phyloP scores from a whole-genome alignment of 768 basidiomycete genomes.

The Leucocoprinus birnbaumii region DNA sequence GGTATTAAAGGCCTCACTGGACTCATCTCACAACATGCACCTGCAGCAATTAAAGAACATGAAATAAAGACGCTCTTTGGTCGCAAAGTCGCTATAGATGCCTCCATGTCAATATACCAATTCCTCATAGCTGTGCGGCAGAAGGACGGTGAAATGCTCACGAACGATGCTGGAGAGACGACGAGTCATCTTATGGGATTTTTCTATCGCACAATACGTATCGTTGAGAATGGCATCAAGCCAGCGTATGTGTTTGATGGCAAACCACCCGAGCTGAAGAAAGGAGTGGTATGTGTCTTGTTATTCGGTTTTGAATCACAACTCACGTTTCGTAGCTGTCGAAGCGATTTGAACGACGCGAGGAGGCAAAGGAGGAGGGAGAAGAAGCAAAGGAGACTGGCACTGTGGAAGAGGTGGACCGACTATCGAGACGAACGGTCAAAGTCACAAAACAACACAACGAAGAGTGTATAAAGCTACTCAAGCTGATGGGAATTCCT shows the following conservation, averaged over 20 bases:
- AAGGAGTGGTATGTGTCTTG: conserved; percentile 77
- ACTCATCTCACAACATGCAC: conserved; percentile 87
- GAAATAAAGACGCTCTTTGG: conserved; percentile 98
- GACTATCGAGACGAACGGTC: conserved; percentile 86
- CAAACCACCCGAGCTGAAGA: conserved; percentile 96
- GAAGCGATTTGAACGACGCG: conserved; percentile 88
- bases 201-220: conserved; percentile 96
- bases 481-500: conserved; percentile 96
- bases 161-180: conserved; percentile 96
- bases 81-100: conserved; percentile 97
- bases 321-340: conserved; percentile 60
- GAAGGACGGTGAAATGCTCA: conserved; percentile 94
- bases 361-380: conserved; percentile 91
- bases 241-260: conserved; percentile 98
- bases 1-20: conserved; percentile 96
- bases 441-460: conserved; percentile 96
- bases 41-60: conserved; percentile 84
- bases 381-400: conserved; percentile 97
- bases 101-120: conserved; percentile 96
- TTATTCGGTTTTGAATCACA: neutral
- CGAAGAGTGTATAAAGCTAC: conserved; percentile 85
- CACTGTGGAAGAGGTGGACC: conserved; percentile 90
- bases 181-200: conserved; percentile 99
- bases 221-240: conserved; percentile 98
- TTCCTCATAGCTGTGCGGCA: conserved; percentile 98